phyloP scores from a whole-genome alignment of 352 stramenopile genomes.

The Pilasporangium apinafurcum region DNA sequence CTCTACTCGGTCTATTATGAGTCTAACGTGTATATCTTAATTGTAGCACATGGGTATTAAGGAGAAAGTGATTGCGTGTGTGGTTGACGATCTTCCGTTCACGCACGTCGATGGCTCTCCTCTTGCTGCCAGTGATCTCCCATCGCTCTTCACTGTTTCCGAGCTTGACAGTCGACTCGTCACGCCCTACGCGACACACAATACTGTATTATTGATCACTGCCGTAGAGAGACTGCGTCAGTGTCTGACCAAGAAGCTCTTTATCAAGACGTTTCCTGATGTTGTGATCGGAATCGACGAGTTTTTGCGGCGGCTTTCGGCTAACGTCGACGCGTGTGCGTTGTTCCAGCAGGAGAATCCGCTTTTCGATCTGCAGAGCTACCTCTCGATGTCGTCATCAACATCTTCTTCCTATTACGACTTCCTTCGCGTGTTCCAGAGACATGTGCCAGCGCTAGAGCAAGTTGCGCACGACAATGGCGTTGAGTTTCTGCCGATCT shows the following conservation, averaged over 20 bases:
- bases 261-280: slow-evolving; percentile 45
- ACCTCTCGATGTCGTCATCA: slow-evolving; percentile 8
- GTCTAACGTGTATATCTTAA: not conserved
- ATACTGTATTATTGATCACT: slow-evolving; percentile 44
- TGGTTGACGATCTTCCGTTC: slow-evolving; percentile 47
- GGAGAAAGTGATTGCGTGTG: slow-evolving; percentile 64
- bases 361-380: slow-evolving; percentile 26
- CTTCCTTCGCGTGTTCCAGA: slow-evolving; percentile 44
- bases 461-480: slow-evolving; percentile 46
- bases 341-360: slow-evolving; percentile 45
- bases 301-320: slow-evolving; percentile 36
- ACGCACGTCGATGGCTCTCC: slow-evolving; percentile 13
- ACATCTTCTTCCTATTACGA: slow-evolving; percentile 78
- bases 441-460: slow-evolving; percentile 36
- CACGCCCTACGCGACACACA: slow-evolving; percentile 29
- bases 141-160: slow-evolving; percentile 40
- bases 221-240: slow-evolving; percentile 48
- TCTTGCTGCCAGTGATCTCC: slow-evolving; percentile 35
- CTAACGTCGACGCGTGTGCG: slow-evolving; percentile 22
- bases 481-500: slow-evolving; percentile 30
- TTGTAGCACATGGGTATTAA: slow-evolving; percentile 46
- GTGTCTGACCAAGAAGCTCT: slow-evolving; percentile 43
- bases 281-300: slow-evolving; percentile 41
- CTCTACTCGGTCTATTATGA: not conserved
- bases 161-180: slow-evolving; percentile 49